Percentiles rank a stretch among this genome's conserved stretches.
These are phyloP conservation scores for Spizellomyces sp. DNA, from an alignment of 192 early-diverging fungal species.

Conservation along the genomic window DNA sequence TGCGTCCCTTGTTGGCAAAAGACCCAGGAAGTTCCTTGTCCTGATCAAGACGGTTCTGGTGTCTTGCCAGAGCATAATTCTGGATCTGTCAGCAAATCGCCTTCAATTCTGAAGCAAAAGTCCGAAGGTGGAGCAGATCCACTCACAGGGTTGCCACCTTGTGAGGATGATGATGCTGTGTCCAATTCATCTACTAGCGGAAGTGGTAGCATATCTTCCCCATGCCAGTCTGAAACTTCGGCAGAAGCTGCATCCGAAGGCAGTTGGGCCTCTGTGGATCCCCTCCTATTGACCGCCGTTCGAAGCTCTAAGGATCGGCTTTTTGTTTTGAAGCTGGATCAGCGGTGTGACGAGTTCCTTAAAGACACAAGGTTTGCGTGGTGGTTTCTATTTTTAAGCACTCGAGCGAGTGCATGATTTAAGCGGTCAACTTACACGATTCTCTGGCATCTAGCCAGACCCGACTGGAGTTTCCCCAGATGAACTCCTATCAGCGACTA, in stretches of 20 bases:
- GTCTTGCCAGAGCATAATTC: too few species aligned
- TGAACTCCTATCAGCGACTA: constrained; percentile 78
- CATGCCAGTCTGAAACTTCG: constrained; percentile 9
- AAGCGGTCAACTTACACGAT: constrained; percentile 5
- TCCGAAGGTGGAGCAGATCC: too few species aligned
- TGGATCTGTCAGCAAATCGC: too few species aligned
- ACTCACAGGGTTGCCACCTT: too few species aligned
- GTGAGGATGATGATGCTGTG: too few species aligned
- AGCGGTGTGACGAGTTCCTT: constrained; percentile 63
- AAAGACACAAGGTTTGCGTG: constrained; percentile 53
- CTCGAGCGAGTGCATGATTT: not conserved
- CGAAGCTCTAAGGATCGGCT: constrained; percentile 65
- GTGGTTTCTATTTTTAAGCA: not conserved
- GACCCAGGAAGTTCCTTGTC: too few species aligned
- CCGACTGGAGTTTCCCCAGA: constrained; percentile 60
- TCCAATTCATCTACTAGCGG: too few species aligned
- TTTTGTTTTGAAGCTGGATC: constrained; percentile 70
- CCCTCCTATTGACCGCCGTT: constrained; percentile 63
- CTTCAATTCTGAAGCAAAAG: too few species aligned
- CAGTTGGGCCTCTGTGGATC: constrained; percentile 46
- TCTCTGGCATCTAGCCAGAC: constrained; percentile 41
- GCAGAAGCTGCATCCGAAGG: not conserved
- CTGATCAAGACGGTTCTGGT: too few species aligned
- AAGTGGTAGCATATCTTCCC: not conserved
- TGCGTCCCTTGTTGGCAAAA: too few species aligned